Evolutionary conservation across 805 yeast genomes (phyloP).

Genomic region (Zygotorulaspora chibaensis): DNA sequence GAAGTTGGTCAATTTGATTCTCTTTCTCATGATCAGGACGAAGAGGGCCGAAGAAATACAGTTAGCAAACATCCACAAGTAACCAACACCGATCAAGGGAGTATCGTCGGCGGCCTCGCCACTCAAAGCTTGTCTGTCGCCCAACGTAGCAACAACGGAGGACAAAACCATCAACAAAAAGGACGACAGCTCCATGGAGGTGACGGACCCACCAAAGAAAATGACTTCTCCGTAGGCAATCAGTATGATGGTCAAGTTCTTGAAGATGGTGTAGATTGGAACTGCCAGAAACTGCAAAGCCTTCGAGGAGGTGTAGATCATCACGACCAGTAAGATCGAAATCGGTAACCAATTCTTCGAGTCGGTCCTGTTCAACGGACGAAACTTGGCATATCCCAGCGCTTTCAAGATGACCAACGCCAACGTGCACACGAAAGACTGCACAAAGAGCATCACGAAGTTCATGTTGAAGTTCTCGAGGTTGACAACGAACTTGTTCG

Average conservation of each 20-base stretch:
- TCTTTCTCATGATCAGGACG: slow-evolving; percentile 93
- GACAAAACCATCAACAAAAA: slow-evolving; percentile 91
- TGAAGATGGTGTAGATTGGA: slow-evolving; percentile 97
- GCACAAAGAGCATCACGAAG: slow-evolving; percentile 84
- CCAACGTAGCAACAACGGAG: slow-evolving; percentile 92
- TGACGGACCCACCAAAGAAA: slow-evolving; percentile 93
- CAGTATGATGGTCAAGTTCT: slow-evolving; percentile 91
- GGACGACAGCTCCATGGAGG: slow-evolving; percentile 84
- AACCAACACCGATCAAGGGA: slow-evolving; percentile 58
- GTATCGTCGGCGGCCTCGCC: slow-evolving; percentile 30
- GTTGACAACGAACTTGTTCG: slow-evolving; percentile 88
- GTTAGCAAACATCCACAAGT: slow-evolving; percentile 95
- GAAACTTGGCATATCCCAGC: slow-evolving; percentile 74
- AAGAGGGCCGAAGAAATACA: slow-evolving; percentile 92
- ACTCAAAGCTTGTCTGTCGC: slow-evolving; percentile 49
- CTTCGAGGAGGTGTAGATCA: slow-evolving; percentile 96
- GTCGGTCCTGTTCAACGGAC: slow-evolving; percentile 80
- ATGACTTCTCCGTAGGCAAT: slow-evolving; percentile 98
- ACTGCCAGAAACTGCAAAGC: slow-evolving; percentile 87
- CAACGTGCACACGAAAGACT: slow-evolving; percentile 74
- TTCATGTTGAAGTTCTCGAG: slow-evolving; percentile 73
- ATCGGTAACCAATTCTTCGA: slow-evolving; percentile 96
- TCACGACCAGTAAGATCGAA: slow-evolving; percentile 78
- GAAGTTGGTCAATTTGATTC: slow-evolving; percentile 94
- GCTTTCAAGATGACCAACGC: slow-evolving; percentile 71